phyloP scores from a whole-genome alignment of 2,329 filamentous ascomycete genomes.

The Colletotrichum abscissum region DNA sequence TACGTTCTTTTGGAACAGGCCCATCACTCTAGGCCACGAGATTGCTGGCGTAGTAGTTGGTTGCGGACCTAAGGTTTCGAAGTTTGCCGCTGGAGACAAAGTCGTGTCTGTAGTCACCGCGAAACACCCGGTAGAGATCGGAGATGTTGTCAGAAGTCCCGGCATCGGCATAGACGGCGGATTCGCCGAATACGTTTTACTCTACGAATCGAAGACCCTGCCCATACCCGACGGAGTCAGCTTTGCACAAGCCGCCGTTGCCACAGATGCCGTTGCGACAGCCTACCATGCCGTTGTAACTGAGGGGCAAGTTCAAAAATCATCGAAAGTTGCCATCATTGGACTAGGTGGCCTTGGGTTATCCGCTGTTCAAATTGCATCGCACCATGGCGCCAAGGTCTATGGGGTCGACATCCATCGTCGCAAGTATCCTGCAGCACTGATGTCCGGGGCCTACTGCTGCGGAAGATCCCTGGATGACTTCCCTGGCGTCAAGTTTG shows the following conservation, averaged over 20 bases:
- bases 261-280: slow-evolving; percentile 25
- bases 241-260: slow-evolving; percentile 20
- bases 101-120: not conserved
- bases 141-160: not conserved
- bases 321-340: not conserved
- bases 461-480: not conserved
- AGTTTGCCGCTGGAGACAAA: not conserved
- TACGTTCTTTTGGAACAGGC: not conserved
- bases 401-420: not conserved
- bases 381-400: not conserved
- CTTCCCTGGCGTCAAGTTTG: not conserved
- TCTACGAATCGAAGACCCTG: slow-evolving; percentile 9
- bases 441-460: not conserved
- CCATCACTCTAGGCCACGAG: slow-evolving; percentile 4
- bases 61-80: not conserved
- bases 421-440: slow-evolving; percentile 4
- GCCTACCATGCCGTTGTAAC: slow-evolving; percentile 33
- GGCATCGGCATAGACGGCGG: slow-evolving; percentile 23
- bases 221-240: slow-evolving; percentile 15
- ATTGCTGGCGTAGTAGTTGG: slow-evolving; percentile 1
- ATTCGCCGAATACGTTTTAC: slow-evolving; percentile 21
- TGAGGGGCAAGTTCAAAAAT: slow-evolving; percentile 1
- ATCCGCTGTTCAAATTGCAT: not conserved
- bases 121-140: slow-evolving; percentile 21
- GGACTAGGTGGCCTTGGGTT: slow-evolving; percentile 7